Percentiles rank a stretch among this genome's conserved stretches.
phyloP scores from a whole-genome alignment of 129 eudicot genomes.

The Lactuca saligna region DNA sequence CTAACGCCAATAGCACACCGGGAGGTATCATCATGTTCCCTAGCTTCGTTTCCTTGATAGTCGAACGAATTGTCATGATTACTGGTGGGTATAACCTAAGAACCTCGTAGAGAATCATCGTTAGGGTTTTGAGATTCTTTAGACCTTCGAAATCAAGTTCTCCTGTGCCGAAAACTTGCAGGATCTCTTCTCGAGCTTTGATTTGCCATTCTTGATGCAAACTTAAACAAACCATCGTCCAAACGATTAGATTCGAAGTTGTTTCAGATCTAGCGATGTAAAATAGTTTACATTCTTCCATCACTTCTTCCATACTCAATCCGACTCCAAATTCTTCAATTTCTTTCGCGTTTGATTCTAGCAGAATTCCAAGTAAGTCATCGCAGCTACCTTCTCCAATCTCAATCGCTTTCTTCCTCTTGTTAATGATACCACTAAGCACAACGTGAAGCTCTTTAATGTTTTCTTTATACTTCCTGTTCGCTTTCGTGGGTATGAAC shows the following conservation, averaged over 20 bases:
- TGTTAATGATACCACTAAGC: slow-evolving; percentile 36
- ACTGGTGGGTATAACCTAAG: slow-evolving; percentile 61
- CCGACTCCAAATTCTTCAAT: slow-evolving; percentile 31
- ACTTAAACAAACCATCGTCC: slow-evolving; percentile 62
- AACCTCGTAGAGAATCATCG: slow-evolving; percentile 56
- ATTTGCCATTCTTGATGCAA: slow-evolving; percentile 56
- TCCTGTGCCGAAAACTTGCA: slow-evolving; percentile 35
- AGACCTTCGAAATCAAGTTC: slow-evolving; percentile 42
- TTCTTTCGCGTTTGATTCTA: slow-evolving; percentile 37
- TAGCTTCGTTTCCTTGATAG: slow-evolving; percentile 46
- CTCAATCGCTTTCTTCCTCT: slow-evolving; percentile 39
- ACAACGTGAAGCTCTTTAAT: slow-evolving; percentile 28
- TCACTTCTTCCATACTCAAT: slow-evolving; percentile 39
- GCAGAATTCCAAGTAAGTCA: slow-evolving; percentile 45
- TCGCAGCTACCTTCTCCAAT: slow-evolving; percentile 35
- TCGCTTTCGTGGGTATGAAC: slow-evolving; percentile 42
- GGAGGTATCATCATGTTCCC: slow-evolving; percentile 51
- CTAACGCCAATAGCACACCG: slow-evolving; percentile 40
- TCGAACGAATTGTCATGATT: slow-evolving; percentile 25
- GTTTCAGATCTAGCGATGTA: slow-evolving; percentile 46
- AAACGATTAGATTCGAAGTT: slow-evolving; percentile 40
- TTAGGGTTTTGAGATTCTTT: slow-evolving; percentile 42
- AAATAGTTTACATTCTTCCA: slow-evolving; percentile 52
- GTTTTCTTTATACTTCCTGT: slow-evolving; percentile 39
- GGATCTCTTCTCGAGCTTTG: slow-evolving; percentile 52